Evolutionary conservation across 2,329 filamentous ascomycete species (phyloP), one percentile per base, ranked within the genome.

Genomic region (Sporothrix sp.): DNA sequence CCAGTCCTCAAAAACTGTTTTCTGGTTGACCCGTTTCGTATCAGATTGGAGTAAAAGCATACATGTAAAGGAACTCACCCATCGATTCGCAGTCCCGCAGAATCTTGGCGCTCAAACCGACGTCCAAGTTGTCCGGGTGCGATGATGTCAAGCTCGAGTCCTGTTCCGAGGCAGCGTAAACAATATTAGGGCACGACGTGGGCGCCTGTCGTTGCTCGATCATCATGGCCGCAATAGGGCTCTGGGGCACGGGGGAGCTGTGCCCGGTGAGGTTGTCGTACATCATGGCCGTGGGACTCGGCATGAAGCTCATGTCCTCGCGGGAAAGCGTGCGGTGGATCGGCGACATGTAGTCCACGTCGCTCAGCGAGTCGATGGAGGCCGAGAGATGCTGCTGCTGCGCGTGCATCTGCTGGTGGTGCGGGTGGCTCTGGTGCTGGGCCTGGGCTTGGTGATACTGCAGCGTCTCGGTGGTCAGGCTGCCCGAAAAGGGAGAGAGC

Each of bases 111-210:
- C 69, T 69, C 60, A 78, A 63, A 57, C 75, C 72, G 45, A 71
- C 69, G 60, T 81, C 79, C 61, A 79, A 78, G 52, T 69, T 69
- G 55, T 81, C 78, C 57, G 74, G 70, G 57, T 81, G 78, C 25
- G 78, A 79, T 56, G 74, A 71, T 32, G 56, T 35, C 52, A 82
- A 72, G 61, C 76, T 81, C 35, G 78, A 81, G 61, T 75, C 72
- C 50, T 73, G 72, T 58, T 82, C 79, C 4, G 78, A 81, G 7
- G 74, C 71, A n/a, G 75, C 70, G 58, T 81, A 82, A 55, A 75
- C 72, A 33, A 80, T 71, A 55, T 78, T 73, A n/a, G 78, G 78
- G 58, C 75, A 82, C 13, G 79, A 79, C 4, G 75, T 78, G 36
- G 77, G 75, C 13, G 72, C 73, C 56, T 74, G 71, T 50, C 69